Base-by-base conservation (phyloP, 2,329 filamentous ascomycete species). In the Rugonectria rugulosa region DNA sequence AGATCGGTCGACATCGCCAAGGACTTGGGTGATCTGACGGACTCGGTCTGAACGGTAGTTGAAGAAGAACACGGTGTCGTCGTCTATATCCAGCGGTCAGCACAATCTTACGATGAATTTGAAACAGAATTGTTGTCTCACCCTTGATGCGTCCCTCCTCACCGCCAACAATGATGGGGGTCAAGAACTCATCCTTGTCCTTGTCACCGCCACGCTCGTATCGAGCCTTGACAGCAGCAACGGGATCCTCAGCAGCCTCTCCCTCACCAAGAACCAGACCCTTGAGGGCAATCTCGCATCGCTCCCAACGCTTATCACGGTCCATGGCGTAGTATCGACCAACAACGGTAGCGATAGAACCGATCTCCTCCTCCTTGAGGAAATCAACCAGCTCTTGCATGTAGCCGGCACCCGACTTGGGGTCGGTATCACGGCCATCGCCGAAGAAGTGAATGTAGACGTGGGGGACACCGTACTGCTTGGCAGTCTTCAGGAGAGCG, bases 381-480 rank as follows among this genome's bases (percentile, higher is more conserved):
- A 88, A 90, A 55, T 90, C 86, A 57, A 97, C 77, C 29, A 99
- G 83, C 73, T 93, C 86, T 77, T 97, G 81, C 86, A 99, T 88
- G 78, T 97, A 97, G 43, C 83, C 90, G 41, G 87, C 88, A 53
- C 90, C 90, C 57, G 92, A 97, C 84, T 97, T 97, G 73, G 95
- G 95, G 75, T 99, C 95, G 64, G 94, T 98, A 73, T 99, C 95
- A 74, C 95, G 91, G 68, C 95, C 95, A 77, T 99, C 95, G 62
- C 92, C 95, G 73, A 99, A 98, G 86, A 98, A 98, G 84, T 99
- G 95, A 72, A 99, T 96, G 81, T 89, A 98, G 68, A 99, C 93
- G 70, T 98, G 83, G 66, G 93, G 91, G 27, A 99, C 86, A 42
- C 86, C 87, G 70, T 91, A 87, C 68, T 91, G 88, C 83, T 97